Base-by-base conservation (phyloP, 2,329 filamentous ascomycete genomes). In the Colletotrichum chrysophilum region DNA sequence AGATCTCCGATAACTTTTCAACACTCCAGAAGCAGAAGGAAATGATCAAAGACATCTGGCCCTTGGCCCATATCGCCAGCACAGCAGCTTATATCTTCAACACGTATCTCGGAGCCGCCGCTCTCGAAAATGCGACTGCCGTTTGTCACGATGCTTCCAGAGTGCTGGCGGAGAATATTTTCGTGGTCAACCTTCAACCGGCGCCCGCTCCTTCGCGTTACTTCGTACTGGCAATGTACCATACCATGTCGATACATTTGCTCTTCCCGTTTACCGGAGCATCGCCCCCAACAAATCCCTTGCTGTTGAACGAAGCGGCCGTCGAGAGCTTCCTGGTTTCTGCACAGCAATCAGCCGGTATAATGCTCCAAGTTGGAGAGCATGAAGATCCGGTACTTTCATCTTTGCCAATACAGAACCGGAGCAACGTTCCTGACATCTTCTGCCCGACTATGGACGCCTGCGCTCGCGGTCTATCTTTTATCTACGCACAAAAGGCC, bases 1-100 rank as follows among this genome's bases (percentile, higher is more conserved):
- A 83, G 6, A 80, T 84, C 21, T 84, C 83, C 1, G 83, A 84
- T 58, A 84, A 84, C 76, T 82, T 84, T 69, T 84, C 81, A 76
- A 84, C 83, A 0, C 65, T 84, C 1, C 83, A 84, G 67, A 82
- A 81, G 65, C 83, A 84, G 62, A 84, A 83, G 78, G 76, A 78
- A 8, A 80, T 79, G 24, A 82, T 84, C 65, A 78, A 80, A 38
- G 83, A 84, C 66, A 83, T 83, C 79, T 83, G 83, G 80, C 83
- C 83, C 1, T 77, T 84, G 6, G 82, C 83, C 1, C 80, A 84
- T 48, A 79, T 84, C 32, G 78, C 80, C 28, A 83, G 80, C 55
- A 79, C 82, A 21, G 78, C 83, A 32, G 81, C 43, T 38, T 58
- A 58, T 8, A 58, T 58, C 24, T 24, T 58, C 55, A 58, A 16